phyloP scores from a whole-genome alignment of 1,284 basidiomycete species.

The Tremellales sp. region DNA sequence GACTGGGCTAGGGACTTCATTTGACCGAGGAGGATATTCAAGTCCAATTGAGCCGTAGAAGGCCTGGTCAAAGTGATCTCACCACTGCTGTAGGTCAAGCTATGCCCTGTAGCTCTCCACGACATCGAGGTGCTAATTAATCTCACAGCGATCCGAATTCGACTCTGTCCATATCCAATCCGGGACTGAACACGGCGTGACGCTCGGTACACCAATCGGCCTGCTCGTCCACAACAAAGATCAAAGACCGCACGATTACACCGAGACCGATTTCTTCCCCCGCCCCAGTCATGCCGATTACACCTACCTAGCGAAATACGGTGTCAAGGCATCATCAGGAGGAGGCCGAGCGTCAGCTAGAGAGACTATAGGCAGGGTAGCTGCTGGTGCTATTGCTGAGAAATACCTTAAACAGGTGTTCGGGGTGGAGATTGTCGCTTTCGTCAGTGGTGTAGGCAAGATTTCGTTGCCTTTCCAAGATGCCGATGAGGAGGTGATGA shows the following conservation, averaged over 20 bases:
- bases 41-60: conserved; percentile 79
- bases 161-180: conserved; percentile 93
- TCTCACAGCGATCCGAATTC: conserved; percentile 90
- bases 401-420: conserved; percentile 85
- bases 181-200: conserved; percentile 88
- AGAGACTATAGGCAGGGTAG: conserved; percentile 96
- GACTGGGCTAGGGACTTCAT: conserved; percentile 64
- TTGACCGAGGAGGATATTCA: conserved; percentile 84
- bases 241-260: conserved; percentile 96
- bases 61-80: conserved; percentile 94
- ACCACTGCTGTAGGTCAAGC: conserved; percentile 76
- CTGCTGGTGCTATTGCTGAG: conserved; percentile 96
- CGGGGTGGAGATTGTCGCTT: conserved; percentile 93
- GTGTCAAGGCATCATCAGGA: conserved; percentile 92
- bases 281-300: conserved; percentile 97
- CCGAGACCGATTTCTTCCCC: conserved; percentile 95
- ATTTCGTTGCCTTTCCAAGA: conserved; percentile 67
- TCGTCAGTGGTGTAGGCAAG: conserved; percentile 94
- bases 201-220: conserved; percentile 94
- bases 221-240: conserved; percentile 97
- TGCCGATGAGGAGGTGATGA: conserved; percentile 67
- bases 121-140: too few relatives aligned
- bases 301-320: conserved; percentile 97
- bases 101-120: not conserved
- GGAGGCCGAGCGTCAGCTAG: conserved; percentile 91